Evolutionary conservation across 2,329 filamentous ascomycete genomes (phyloP).

Genomic region (Fusarium miscanthi): DNA sequence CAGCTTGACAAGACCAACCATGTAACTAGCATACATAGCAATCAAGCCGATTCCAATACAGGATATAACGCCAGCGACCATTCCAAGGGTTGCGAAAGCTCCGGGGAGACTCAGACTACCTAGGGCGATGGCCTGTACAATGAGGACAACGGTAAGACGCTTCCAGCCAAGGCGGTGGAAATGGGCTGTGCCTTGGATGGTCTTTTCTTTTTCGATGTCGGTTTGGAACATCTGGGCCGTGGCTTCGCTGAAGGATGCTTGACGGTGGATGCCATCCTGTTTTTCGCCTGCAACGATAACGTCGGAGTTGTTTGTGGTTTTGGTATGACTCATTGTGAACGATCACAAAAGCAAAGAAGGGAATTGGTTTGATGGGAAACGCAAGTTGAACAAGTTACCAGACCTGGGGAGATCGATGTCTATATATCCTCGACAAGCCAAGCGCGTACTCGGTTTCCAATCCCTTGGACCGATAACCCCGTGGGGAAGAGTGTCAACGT

Average conservation of each 20-base stretch:
- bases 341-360: no score
- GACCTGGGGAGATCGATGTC: not conserved
- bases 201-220: slow-evolving; percentile 59
- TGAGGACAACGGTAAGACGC: slow-evolving; percentile 62
- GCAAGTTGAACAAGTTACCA: not conserved
- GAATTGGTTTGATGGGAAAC: no score
- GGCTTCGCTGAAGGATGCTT: not conserved
- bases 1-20: slow-evolving; percentile 60
- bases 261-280: not conserved
- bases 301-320: not conserved
- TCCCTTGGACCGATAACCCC: not conserved
- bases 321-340: not conserved
- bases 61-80: slow-evolving; percentile 59
- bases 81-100: slow-evolving; percentile 65
- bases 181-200: slow-evolving; percentile 57
- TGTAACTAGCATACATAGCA: slow-evolving; percentile 59
- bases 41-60: slow-evolving; percentile 56
- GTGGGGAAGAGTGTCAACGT: not conserved
- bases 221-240: not conserved
- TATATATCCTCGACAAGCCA: not conserved
- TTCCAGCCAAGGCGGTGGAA: slow-evolving; percentile 53
- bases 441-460: not conserved
- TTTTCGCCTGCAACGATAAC: not conserved
- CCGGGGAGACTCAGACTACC: slow-evolving; percentile 62
- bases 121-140: slow-evolving; percentile 67